phyloP scores from a whole-genome alignment of 768 basidiomycete genomes.

The Pisolithus sp. region DNA sequence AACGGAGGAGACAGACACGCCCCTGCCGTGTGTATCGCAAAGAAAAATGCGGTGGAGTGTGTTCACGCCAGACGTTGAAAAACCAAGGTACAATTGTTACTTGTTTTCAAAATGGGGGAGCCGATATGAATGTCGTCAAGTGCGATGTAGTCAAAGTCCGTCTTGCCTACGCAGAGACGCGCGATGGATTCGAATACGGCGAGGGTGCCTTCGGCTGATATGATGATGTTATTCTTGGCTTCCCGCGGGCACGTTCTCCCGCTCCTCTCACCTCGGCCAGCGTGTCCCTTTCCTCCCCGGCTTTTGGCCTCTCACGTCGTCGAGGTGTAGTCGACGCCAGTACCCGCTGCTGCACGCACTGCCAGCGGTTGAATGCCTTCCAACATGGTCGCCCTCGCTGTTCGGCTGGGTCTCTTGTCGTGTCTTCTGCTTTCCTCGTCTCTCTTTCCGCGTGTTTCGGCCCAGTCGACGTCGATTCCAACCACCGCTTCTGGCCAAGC shows the following conservation, averaged over 20 bases:
- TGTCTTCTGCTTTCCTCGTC: conserved; percentile 24
- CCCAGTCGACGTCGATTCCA: conserved; percentile 27
- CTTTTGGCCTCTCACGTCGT: neutral
- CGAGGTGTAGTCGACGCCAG: neutral
- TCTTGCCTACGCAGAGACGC: too few species aligned
- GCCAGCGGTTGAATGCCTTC: neutral
- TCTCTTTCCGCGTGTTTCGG: conserved; percentile 29
- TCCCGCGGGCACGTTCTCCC: neutral
- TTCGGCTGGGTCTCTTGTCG: conserved; percentile 3
- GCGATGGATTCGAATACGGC: too few species aligned
- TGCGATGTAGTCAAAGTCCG: neutral
- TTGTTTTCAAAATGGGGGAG: neutral
- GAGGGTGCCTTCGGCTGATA: too few species aligned
- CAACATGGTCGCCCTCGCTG: conserved; percentile 10
- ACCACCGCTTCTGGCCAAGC: conserved; percentile 13
- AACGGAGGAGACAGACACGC: too few species aligned
- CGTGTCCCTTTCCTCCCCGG: neutral
- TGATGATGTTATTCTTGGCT: neutral
- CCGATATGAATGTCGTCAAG: neutral
- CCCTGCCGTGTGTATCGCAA: neutral
- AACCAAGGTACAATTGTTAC: too few species aligned
- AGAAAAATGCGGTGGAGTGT: neutral
- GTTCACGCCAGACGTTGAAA: neutral
- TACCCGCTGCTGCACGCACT: too few species aligned
- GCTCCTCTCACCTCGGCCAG: neutral